These are phyloP conservation scores for Termitomyces sp. DNA, from an alignment of 768 basidiomycete species.

Conservation along the genomic window DNA sequence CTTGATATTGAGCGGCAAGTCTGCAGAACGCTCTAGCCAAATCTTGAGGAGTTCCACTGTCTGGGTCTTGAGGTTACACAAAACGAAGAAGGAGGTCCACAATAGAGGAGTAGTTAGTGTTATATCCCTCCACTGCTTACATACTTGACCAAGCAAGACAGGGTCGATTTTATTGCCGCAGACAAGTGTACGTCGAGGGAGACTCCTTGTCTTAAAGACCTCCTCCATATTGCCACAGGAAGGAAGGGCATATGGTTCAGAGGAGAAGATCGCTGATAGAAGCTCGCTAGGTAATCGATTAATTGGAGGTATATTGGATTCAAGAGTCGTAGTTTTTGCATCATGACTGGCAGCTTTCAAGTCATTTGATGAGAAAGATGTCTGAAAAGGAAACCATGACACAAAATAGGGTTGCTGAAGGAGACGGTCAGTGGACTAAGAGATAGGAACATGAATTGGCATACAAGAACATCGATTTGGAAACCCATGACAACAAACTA, in stretches of 20 bases:
- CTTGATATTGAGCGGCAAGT: not conserved
- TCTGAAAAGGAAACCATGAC: not conserved
- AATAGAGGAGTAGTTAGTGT: constrained; percentile 1
- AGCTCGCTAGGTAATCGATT: constrained; percentile 1
- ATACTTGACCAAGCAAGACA: constrained; percentile 1
- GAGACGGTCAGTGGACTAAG: not conserved
- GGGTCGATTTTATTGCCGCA: not conserved
- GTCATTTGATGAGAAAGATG: not conserved
- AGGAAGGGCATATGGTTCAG: not conserved
- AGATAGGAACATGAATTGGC: not conserved
- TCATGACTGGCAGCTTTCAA: not conserved
- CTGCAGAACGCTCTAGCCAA: constrained; percentile 3
- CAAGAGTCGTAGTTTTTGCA: too few species aligned
- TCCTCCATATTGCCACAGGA: not conserved
- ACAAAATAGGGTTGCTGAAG: not conserved
- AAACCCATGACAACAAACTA: not conserved
- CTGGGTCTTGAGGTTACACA: not conserved
- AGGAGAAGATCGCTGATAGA: not conserved
- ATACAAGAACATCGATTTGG: not conserved
- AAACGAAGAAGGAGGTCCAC: not conserved
- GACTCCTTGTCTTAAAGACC: not conserved
- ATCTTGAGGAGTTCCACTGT: not conserved
- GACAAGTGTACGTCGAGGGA: not conserved
- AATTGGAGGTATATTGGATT: not conserved
- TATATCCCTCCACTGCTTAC: not conserved